Conservation (phyloP, 345 rosid species). For the Salix koriyanagi region DNA sequence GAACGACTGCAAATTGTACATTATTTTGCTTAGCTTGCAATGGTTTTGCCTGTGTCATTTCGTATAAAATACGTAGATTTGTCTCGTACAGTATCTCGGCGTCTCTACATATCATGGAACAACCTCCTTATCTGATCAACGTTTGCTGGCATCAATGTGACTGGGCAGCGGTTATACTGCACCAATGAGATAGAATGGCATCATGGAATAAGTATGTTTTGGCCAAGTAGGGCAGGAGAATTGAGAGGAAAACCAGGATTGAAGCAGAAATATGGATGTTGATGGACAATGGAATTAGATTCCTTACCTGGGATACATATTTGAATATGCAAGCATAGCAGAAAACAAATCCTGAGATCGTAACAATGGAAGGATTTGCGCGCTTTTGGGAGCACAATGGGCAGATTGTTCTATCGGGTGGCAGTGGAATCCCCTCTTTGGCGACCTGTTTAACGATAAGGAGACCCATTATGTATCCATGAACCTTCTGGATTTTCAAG, state of each 20-base stretch:
- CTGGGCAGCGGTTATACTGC: conserved; percentile 93
- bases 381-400: conserved; percentile 93
- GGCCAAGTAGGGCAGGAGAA: neutral
- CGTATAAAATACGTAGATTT: neutral
- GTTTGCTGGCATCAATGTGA: conserved; percentile 69
- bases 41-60: neutral
- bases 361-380: conserved; percentile 89
- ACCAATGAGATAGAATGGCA: conserved; percentile 2
- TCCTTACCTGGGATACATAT: conserved; percentile 76
- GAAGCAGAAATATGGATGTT: neutral
- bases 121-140: conserved; percentile 89
- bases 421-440: conserved; percentile 79
- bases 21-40: neutral
- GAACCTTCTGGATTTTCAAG: neutral
- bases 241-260: neutral
- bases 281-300: conserved; percentile 5
- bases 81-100: conserved; percentile 4
- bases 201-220: neutral
- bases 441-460: conserved; percentile 50
- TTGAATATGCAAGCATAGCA: conserved; percentile 94
- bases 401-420: conserved; percentile 68
- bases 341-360: conserved; percentile 91
- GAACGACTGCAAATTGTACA: neutral
- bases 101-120: conserved; percentile 69
- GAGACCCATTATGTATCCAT: neutral